A percentile compares a stretch with the other conserved stretches of the same genome.
Conservation (phyloP, 805 yeast species). For the Henningerozyma blattae region DNA sequence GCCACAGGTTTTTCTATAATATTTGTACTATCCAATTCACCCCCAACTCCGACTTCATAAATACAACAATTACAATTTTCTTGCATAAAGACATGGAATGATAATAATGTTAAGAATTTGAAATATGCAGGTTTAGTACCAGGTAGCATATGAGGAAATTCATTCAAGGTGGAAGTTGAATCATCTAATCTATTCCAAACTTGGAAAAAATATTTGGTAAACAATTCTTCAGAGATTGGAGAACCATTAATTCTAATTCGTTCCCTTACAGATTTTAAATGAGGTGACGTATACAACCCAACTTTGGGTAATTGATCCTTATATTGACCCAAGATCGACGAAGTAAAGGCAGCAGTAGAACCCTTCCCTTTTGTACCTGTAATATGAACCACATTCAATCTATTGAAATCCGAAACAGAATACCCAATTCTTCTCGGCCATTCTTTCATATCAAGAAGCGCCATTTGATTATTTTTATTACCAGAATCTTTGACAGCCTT, state of each 20-base stretch:
- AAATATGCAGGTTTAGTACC: conserved; percentile 85
- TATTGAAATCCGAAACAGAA: conserved; percentile 52
- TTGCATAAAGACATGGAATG: conserved; percentile 79
- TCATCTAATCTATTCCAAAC: conserved; percentile 74
- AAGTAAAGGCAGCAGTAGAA: conserved; percentile 90
- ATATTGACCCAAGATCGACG: conserved; percentile 65
- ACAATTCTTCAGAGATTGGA: conserved; percentile 70
- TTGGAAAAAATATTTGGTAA: conserved; percentile 84
- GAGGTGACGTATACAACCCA: conserved; percentile 96
- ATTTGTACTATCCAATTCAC: conserved; percentile 94
- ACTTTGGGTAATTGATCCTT: conserved; percentile 35
- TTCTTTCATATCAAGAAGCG: conserved; percentile 77
- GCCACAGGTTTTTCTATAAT: conserved; percentile 67
- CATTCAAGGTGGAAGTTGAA: conserved; percentile 39
- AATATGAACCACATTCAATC: conserved; percentile 72
- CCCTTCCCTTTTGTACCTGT: conserved; percentile 99
- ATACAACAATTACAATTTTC: conserved; percentile 92
- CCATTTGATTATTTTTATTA: conserved; percentile 46
- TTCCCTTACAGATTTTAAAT: conserved; percentile 84
- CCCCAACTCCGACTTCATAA: conserved; percentile 98
- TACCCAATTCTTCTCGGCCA: conserved; percentile 68
- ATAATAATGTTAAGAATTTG: conserved; percentile 75
- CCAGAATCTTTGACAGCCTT: conserved; percentile 73
- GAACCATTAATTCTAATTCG: conserved; percentile 78
- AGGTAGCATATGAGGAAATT: conserved; percentile 64